Conservation (phyloP, 2,329 filamentous ascomycete species). For the Rachicladosporium sp. region DNA sequence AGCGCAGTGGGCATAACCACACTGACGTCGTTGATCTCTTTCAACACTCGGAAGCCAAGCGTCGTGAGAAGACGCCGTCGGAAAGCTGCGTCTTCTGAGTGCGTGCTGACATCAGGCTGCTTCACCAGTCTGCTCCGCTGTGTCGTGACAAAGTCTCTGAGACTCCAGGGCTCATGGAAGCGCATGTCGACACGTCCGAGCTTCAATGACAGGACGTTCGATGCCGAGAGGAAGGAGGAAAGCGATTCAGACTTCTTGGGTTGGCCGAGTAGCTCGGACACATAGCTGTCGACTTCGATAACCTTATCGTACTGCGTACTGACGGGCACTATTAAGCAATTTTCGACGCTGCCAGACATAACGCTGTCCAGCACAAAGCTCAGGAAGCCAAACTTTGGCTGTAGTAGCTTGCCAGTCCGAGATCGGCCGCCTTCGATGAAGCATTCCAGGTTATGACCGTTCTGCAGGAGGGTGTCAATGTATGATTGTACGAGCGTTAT, state of each 20-base stretch:
- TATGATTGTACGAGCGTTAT: slow-evolving; percentile 90
- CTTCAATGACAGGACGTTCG: slow-evolving; percentile 76
- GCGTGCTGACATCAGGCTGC: slow-evolving; percentile 1
- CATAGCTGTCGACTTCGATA: slow-evolving; percentile 93
- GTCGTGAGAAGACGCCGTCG: slow-evolving; percentile 63
- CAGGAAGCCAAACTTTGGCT: slow-evolving; percentile 91
- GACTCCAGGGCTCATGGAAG: slow-evolving; percentile 92
- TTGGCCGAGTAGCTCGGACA: slow-evolving; percentile 82
- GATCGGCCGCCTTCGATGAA: slow-evolving; percentile 95
- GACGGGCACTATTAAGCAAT: slow-evolving; percentile 88
- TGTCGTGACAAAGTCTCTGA: slow-evolving; percentile 67
- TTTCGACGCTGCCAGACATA: slow-evolving; percentile 73
- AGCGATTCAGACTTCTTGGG: slow-evolving; percentile 95
- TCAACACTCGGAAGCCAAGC: slow-evolving; percentile 80
- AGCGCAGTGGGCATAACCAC: slow-evolving; percentile 97
- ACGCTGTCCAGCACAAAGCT: slow-evolving; percentile 86
- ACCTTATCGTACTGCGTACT: slow-evolving; percentile 98
- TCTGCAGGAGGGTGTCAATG: slow-evolving; percentile 80
- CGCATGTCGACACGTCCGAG: slow-evolving; percentile 87
- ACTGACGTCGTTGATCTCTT: slow-evolving; percentile 89
- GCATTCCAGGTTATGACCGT: slow-evolving; percentile 90
- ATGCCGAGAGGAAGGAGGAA: slow-evolving; percentile 75
- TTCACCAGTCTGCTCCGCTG: slow-evolving; percentile 46
- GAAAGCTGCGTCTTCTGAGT: slow-evolving; percentile 32
- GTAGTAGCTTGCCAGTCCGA: slow-evolving; percentile 81